Evolutionary conservation across 345 rosid species (phyloP).

Genomic region (Kernera saxatilis): DNA sequence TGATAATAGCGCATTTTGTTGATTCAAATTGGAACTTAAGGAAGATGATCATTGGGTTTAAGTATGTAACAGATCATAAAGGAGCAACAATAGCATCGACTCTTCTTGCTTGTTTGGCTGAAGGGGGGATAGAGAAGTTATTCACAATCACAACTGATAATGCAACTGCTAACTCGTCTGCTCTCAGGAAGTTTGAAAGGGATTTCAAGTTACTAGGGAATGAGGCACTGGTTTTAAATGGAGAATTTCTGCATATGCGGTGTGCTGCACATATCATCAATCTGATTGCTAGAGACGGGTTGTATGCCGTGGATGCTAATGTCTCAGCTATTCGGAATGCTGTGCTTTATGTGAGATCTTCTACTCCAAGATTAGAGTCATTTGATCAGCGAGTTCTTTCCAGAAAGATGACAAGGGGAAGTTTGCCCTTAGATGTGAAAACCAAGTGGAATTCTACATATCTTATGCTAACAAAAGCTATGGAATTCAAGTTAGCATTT

Average conservation of each 20-base stretch:
- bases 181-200: not conserved
- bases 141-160: not conserved
- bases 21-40: not conserved
- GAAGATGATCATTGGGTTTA: not conserved
- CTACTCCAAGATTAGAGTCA: not conserved
- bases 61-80: not conserved
- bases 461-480: not conserved
- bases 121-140: not conserved
- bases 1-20: not conserved
- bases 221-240: not conserved
- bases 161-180: not conserved
- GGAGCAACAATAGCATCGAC: not conserved
- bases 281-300: not conserved
- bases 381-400: not conserved
- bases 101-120: not conserved
- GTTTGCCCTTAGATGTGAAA: not conserved
- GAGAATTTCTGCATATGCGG: not conserved
- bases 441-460: not conserved
- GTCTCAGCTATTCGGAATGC: not conserved
- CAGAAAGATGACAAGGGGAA: not conserved
- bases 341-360: not conserved
- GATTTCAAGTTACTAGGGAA: not conserved
- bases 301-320: not conserved
- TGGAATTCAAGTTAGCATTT: not conserved
- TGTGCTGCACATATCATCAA: not conserved